Base-by-base conservation (phyloP, 352 stramenopile species). In the Blastocystis sp. region DNA sequence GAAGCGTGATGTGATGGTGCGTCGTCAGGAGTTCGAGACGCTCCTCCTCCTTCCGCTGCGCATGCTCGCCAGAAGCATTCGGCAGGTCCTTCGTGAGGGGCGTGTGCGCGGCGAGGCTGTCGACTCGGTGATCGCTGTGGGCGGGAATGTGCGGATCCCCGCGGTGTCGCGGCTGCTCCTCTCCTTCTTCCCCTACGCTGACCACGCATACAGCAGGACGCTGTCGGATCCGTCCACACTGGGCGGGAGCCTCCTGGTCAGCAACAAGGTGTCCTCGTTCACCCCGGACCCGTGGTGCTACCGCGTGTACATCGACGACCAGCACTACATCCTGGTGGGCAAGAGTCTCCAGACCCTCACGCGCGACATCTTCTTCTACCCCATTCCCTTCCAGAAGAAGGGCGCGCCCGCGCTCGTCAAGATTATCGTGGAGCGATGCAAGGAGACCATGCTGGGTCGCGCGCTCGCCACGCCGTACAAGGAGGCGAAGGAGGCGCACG, bases 121-220 rank as follows among this genome's bases (percentile, higher is more conserved):
- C 26, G 74, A 85, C 31, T 63, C 50, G 0, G 31, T 85, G 24
- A 67, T 85, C 31, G 74, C 74, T 3, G 33, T 85, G 2, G 74
- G 74, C 31, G 74, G 74, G 16, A 85, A 85, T 69, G 51, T 55
- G 35, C 33, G 70, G 16, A 85, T 85, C 45, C 74, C 74, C 60
- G 74, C 74, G 26, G 50, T 85, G 21, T 39, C 16, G 16, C 13
- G 66, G 0, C 41, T 85, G 26, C 31, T 85, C 2, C 21, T n/a
- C 3, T 50, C 6, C 35, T 29, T 67, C n/a, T 85, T 85, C 55
- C 74, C 74, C 0, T 85, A 55, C n/a, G 31, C 74, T 24, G 74
- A 85, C 13, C 45, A 85, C 37, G n/a, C 67, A 3, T 85, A 85
- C 61, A 26, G 45, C 1, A 3, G n/a, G 24, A 33, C 21, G 2